Conservation (phyloP, 148 eudicot species). For the Dysphania ambrosioides region DNA sequence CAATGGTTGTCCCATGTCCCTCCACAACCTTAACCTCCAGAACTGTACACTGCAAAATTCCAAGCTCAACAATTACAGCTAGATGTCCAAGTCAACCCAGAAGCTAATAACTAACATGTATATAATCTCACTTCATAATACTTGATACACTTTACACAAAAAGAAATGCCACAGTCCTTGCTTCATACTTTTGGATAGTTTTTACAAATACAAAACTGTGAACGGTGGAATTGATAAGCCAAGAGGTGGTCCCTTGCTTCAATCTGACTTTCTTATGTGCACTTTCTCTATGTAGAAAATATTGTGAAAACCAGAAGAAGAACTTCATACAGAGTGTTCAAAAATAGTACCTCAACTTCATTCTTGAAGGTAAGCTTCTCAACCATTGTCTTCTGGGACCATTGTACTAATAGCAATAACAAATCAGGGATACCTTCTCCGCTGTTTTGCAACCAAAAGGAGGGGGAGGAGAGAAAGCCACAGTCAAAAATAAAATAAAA, state of each 20-base stretch:
- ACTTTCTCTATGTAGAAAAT: too few species aligned
- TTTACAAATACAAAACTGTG: too few species aligned
- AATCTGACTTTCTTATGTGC: too few species aligned
- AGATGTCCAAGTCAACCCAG: not conserved
- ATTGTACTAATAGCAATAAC: slow-evolving; percentile 61
- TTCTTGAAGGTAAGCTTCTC: slow-evolving; percentile 70
- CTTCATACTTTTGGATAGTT: too few species aligned
- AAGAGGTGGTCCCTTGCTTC: too few species aligned
- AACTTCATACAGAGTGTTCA: slow-evolving; percentile 64
- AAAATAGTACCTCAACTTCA: slow-evolving; percentile 56
- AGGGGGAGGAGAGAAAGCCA: not conserved
- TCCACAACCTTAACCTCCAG: slow-evolving; percentile 92
- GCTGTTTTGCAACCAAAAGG: slow-evolving; percentile 34
- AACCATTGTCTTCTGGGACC: slow-evolving; percentile 83
- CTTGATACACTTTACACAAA: too few species aligned
- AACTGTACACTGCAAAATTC: slow-evolving; percentile 69
- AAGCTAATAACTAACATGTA: not conserved
- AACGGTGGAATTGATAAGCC: too few species aligned
- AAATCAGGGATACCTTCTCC: slow-evolving; percentile 91
- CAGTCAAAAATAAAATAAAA: not conserved
- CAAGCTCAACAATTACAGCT: slow-evolving; percentile 20
- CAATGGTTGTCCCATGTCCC: slow-evolving; percentile 91
- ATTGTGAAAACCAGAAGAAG: not conserved
- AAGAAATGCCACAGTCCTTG: too few species aligned
- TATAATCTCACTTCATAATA: too few species aligned